Percentiles rank a stretch among this genome's conserved stretches.
Conservation (phyloP, 257 asterid genomes). For the Nicotiana attenuata region DNA sequence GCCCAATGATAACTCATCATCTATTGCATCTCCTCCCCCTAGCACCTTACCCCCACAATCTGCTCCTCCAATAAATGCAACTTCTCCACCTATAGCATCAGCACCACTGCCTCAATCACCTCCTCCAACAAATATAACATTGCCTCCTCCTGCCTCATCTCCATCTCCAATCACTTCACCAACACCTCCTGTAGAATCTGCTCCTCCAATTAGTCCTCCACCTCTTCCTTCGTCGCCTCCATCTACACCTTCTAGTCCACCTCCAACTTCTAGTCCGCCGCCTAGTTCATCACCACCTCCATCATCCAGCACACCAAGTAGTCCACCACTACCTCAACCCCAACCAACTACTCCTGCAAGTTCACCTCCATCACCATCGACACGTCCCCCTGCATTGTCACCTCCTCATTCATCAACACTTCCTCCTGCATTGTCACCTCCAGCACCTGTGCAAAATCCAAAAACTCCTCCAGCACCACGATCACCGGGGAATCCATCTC, state of each 20-base stretch:
- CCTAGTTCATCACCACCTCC: conserved; percentile 9
- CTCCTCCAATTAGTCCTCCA: conserved; percentile 15
- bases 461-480: conserved; percentile 7
- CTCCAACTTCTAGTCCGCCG: conserved; percentile 14
- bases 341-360: conserved; percentile 14
- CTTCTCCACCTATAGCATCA: conserved; percentile 22
- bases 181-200: conserved; percentile 16
- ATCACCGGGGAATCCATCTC: conserved; percentile 7
- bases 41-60: neutral
- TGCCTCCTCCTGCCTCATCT: neutral
- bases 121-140: neutral
- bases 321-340: conserved; percentile 16
- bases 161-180: conserved; percentile 20
- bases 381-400: conserved; percentile 10
- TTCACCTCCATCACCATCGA: conserved; percentile 13
- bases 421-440: neutral
- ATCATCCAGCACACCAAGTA: neutral
- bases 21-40: conserved; percentile 1
- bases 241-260: conserved; percentile 2
- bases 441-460: conserved; percentile 22
- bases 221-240: neutral
- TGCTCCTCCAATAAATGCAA: neutral
- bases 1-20: conserved; percentile 6
- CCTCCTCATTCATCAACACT: conserved; percentile 1
- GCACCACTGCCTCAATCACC: neutral